Evolutionary conservation across 2,329 filamentous ascomycete species (phyloP), one percentile per base, ranked within the genome.

Genomic region (Colletotrichum truncatum): DNA sequence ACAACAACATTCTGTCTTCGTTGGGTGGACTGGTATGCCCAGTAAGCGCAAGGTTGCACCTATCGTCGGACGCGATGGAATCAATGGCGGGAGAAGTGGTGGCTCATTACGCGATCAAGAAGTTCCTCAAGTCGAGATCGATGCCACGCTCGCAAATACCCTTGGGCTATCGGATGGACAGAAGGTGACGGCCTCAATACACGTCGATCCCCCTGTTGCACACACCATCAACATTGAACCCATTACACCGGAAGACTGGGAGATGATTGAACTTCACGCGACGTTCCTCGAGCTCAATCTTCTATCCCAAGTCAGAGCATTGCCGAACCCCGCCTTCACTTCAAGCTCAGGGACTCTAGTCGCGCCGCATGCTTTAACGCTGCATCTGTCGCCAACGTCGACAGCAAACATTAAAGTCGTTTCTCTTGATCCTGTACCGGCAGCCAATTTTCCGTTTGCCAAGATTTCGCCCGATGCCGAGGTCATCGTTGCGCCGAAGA

Each of bases 191-290:
- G 82, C 82, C 48, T 85, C 81, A 34, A 85, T 99, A 68, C 96
- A 99, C 77, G 81, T 98, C 68, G 94, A 99, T 75, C 95, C 95
- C 51, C 94, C 94, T 2, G 81, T 96, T 69, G 93, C 94, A 51
- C 93, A 98, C 77, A 98, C 94, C 2, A 91, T 99, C 77, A 94
- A 98, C 75, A 98, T 99, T 71, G 97, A 99, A 76, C 96, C 96
- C 32, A 80, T 98, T 72, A 98, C 96, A 0, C 89, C 95, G 2
- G 93, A 97, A 64, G 96, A 99, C 76, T 99, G 96, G 96, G 96
- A 99, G 79, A 97, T 98, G 73, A 98, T 99, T 72, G 96, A 99
- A 78, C 84, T 99, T 2, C 96, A 99, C 81, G 96, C 96, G 5
- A 96, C 91, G 14, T 99, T 98, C 74, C 84, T 99, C 53, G 96